Conservation (phyloP, 208 protist genomes). For the Acanthamoeba royreba region DNA sequence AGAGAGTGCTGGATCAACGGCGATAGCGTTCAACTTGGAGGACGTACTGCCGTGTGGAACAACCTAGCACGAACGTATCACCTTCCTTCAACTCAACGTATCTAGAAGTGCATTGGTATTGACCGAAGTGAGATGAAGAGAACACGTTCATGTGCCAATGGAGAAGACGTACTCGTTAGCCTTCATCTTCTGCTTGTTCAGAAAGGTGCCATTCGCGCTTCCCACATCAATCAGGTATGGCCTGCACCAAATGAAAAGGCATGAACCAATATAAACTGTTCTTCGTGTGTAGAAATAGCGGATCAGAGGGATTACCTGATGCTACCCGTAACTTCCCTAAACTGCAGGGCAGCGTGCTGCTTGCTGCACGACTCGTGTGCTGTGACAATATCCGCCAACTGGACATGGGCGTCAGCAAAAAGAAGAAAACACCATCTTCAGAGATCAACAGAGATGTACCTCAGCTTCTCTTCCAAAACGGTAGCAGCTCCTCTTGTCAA, state of each 20-base stretch:
- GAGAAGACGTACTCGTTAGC: not conserved
- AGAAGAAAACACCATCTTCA: too few relatives aligned
- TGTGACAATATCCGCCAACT: conserved; percentile 5
- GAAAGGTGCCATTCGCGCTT: conserved; percentile 22
- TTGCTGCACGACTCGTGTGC: conserved; percentile 46
- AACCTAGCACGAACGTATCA: not conserved
- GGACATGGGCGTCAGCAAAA: not conserved
- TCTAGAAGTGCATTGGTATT: too few relatives aligned
- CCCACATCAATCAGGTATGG: conserved; percentile 41
- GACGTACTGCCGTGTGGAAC: conserved; percentile 16
- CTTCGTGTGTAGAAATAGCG: too few relatives aligned
- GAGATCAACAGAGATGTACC: not conserved
- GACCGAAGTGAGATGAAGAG: too few relatives aligned
- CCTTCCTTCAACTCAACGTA: conserved; percentile 40
- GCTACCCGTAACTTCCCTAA: not conserved
- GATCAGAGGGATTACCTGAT: too few relatives aligned
- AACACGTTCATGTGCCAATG: too few relatives aligned
- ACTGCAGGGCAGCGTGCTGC: conserved; percentile 47
- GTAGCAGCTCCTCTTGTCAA: conserved; percentile 18
- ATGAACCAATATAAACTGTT: too few relatives aligned
- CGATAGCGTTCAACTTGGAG: conserved; percentile 40
- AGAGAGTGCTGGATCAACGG: too few relatives aligned
- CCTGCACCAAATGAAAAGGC: too few relatives aligned
- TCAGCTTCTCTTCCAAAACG: conserved; percentile 33
- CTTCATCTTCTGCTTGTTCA: not conserved